These are phyloP conservation scores for Metschnikowia lochheadii DNA, from an alignment of 805 yeast genomes.

Conservation along the genomic window DNA sequence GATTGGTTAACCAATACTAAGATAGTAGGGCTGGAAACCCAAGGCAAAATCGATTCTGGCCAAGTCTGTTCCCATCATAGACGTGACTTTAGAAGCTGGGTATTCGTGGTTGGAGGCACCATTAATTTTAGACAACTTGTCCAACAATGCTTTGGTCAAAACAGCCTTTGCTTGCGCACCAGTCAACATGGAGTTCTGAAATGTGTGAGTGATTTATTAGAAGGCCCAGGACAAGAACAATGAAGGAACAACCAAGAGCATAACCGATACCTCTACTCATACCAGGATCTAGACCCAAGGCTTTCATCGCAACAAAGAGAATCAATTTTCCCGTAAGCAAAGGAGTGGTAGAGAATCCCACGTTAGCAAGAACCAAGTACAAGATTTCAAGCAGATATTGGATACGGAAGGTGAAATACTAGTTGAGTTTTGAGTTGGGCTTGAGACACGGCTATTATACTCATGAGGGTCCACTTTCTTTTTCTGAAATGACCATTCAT, in stretches of 20 bases:
- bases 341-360: conserved; percentile 29
- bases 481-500: no score
- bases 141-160: conserved; percentile 63
- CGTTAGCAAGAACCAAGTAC: conserved; percentile 23
- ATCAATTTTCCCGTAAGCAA: conserved; percentile 36
- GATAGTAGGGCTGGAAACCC: conserved; percentile 58
- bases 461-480: no score
- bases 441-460: no score
- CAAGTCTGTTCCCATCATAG: conserved; percentile 76
- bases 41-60: conserved; percentile 75
- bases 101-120: conserved; percentile 53
- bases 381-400: conserved; percentile 24
- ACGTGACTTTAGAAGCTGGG: conserved; percentile 69
- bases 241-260: conserved; percentile 33
- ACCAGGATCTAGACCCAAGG: conserved; percentile 21
- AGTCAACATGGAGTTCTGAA: conserved; percentile 53
- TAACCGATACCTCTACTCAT: conserved; percentile 40
- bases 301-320: conserved; percentile 28
- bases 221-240: conserved; percentile 28
- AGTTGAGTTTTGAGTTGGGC: no score
- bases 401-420: conserved; percentile 31
- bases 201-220: conserved; percentile 58
- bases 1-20: no score
- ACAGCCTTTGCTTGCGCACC: conserved; percentile 74
- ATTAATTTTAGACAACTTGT: conserved; percentile 62